phyloP scores from a whole-genome alignment of 208 protist genomes.

The Leptomonas seymouri region DNA sequence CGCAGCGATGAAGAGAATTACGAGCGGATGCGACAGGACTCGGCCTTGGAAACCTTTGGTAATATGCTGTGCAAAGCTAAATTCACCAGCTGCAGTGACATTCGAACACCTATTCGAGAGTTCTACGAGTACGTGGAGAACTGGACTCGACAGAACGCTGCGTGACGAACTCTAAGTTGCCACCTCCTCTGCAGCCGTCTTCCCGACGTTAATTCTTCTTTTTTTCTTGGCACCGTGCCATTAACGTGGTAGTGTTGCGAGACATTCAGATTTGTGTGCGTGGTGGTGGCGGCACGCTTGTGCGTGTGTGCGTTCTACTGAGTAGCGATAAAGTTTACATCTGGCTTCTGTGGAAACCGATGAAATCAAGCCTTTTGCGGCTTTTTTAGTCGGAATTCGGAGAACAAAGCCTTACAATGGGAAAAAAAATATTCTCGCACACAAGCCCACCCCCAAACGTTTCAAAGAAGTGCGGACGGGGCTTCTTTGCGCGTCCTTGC shows the following conservation, averaged over 20 bases:
- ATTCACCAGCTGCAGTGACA: conserved; percentile 40
- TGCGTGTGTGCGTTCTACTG: conserved; percentile 13
- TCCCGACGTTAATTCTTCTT: not conserved
- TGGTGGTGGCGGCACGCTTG: not conserved
- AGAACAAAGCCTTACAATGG: not conserved
- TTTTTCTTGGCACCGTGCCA: not conserved
- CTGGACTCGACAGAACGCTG: conserved; percentile 11
- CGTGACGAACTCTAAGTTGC: not conserved
- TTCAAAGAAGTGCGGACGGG: not conserved
- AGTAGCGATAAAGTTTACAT: not conserved
- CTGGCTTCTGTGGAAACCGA: not conserved
- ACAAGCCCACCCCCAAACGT: not conserved
- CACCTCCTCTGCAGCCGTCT: not conserved
- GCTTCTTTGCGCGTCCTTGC: not conserved
- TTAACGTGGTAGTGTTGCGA: conserved; percentile 17
- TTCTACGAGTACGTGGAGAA: conserved; percentile 33
- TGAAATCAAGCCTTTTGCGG: not conserved
- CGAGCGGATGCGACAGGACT: conserved; percentile 28
- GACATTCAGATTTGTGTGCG: conserved; percentile 7
- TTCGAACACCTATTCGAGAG: conserved; percentile 39
- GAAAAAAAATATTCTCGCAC: not conserved
- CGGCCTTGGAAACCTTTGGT: conserved; percentile 36
- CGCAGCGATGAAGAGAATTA: conserved; percentile 36
- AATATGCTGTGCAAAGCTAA: conserved; percentile 36
- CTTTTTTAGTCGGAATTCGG: not conserved